A percentile compares a stretch with the other conserved stretches of the same genome.
These are phyloP conservation scores for Botryosphaeria dothidea DNA, from an alignment of 2,329 filamentous ascomycete genomes.

Conservation along the genomic window DNA sequence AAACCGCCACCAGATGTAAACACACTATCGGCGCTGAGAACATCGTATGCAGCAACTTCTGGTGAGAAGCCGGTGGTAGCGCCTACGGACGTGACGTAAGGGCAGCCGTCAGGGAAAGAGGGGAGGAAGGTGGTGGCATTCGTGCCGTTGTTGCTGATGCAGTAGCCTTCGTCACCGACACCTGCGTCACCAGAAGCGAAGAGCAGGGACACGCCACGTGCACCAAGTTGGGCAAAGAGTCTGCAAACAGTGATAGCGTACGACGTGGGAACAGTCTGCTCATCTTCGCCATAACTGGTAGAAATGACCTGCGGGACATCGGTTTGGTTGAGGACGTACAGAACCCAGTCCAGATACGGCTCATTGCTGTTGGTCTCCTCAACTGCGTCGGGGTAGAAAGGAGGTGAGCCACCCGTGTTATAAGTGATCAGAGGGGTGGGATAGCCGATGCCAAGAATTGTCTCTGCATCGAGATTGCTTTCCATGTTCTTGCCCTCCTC, in stretches of 20 bases:
- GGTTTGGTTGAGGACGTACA: slow-evolving; percentile 59
- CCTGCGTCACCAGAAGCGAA: slow-evolving; percentile 65
- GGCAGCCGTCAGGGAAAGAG: slow-evolving; percentile 67
- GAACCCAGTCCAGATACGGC: slow-evolving; percentile 62
- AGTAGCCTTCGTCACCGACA: slow-evolving; percentile 53
- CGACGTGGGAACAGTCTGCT: slow-evolving; percentile 61
- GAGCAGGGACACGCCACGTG: slow-evolving; percentile 66
- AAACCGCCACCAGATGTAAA: slow-evolving; percentile 58
- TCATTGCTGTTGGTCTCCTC: slow-evolving; percentile 61
- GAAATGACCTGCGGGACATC: slow-evolving; percentile 64
- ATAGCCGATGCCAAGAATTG: slow-evolving; percentile 57
- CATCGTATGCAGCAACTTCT: slow-evolving; percentile 52
- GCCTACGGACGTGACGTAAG: slow-evolving; percentile 68
- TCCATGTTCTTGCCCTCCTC: slow-evolving; percentile 18
- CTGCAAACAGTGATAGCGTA: slow-evolving; percentile 65
- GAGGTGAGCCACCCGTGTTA: slow-evolving; percentile 59
- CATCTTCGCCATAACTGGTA: slow-evolving; percentile 68
- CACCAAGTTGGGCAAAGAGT: slow-evolving; percentile 65
- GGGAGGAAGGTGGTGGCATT: slow-evolving; percentile 59
- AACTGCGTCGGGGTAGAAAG: slow-evolving; percentile 48
- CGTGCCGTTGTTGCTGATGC: slow-evolving; percentile 60
- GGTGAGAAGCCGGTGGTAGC: slow-evolving; percentile 57
- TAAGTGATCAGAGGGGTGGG: slow-evolving; percentile 59
- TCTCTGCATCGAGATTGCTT: slow-evolving; percentile 55
- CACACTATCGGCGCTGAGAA: too few relatives aligned